Evolutionary conservation across 225 moss, liverwort and hornwort genomes (phyloP).

Genomic region (Marchantia paleacea): DNA sequence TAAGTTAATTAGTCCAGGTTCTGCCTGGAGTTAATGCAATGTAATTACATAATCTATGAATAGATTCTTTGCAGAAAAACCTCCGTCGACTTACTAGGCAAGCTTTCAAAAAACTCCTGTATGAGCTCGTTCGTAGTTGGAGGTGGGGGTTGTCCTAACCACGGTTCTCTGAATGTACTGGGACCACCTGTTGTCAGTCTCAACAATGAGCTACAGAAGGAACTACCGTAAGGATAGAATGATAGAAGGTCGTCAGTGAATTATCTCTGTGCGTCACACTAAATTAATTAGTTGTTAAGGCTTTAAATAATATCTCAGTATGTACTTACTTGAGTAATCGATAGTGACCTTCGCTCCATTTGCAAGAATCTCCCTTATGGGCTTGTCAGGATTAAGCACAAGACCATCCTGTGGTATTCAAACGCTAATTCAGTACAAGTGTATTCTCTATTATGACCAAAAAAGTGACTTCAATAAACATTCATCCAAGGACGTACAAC

Average conservation of each 20-base stretch:
- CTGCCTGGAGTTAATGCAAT: neutral
- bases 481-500: neutral
- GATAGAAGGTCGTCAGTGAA: neutral
- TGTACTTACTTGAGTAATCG: slow-evolving; percentile 57
- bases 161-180: slow-evolving; percentile 51
- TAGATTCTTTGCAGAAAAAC: neutral
- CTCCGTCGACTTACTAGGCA: slow-evolving; percentile 10
- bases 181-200: slow-evolving; percentile 53
- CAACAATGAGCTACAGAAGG: neutral
- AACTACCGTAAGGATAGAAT: neutral
- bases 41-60: neutral
- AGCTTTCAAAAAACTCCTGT: slow-evolving; percentile 24
- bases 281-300: neutral
- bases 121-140: slow-evolving; percentile 30
- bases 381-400: slow-evolving; percentile 45
- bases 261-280: neutral
- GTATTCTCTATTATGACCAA: no score
- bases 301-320: neutral
- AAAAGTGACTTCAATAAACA: neutral
- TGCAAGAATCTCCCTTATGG: slow-evolving; percentile 34
- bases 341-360: slow-evolving; percentile 35
- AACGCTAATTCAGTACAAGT: neutral
- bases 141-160: slow-evolving; percentile 46
- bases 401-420: slow-evolving; percentile 29
- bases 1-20: neutral